Conservation (phyloP, 2,329 filamentous ascomycete species). For the Pyrenochaeta sp. region DNA sequence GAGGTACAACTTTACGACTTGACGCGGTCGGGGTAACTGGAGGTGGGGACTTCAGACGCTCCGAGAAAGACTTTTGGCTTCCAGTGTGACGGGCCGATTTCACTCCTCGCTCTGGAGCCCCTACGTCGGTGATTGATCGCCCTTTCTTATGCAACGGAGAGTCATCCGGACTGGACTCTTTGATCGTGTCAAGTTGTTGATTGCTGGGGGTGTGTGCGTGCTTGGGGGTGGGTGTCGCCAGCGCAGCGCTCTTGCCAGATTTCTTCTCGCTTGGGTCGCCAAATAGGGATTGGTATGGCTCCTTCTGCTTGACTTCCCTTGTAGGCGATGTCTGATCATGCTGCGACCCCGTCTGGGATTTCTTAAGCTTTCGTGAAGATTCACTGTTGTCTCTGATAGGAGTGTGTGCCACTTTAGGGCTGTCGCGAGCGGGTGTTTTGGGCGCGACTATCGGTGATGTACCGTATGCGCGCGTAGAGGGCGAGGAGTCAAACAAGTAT, state of each 20-base stretch:
- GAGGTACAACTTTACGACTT: conserved; percentile 33
- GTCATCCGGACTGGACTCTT: conserved; percentile 58
- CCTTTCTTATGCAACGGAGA: conserved; percentile 53
- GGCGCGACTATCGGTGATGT: conserved; percentile 34
- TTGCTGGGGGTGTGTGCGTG: conserved; percentile 39
- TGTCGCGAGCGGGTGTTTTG: conserved; percentile 29
- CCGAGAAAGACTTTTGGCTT: conserved; percentile 45
- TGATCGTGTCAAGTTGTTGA: conserved; percentile 59
- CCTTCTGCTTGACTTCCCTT: conserved; percentile 18
- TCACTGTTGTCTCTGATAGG: conserved; percentile 18
- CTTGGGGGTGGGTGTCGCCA: conserved; percentile 36
- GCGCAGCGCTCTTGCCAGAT: conserved; percentile 15
- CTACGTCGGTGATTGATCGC: conserved; percentile 53
- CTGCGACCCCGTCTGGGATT: conserved; percentile 6
- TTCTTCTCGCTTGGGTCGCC: conserved; percentile 43
- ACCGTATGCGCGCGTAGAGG: conserved; percentile 43
- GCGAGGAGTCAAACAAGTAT: conserved; percentile 48
- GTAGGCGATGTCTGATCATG: conserved; percentile 19
- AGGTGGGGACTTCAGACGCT: conserved; percentile 42
- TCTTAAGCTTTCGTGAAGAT: conserved; percentile 11
- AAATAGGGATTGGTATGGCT: conserved; percentile 45
- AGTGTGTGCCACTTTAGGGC: conserved; percentile 12
- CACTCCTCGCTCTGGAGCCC: conserved; percentile 52
- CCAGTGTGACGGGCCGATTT: conserved; percentile 50
- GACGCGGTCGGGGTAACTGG: conserved; percentile 42